Percentiles rank a stretch among this genome's conserved stretches.
phyloP scores from a whole-genome alignment of 768 basidiomycete species.

The Cyclocybe aegerita region DNA sequence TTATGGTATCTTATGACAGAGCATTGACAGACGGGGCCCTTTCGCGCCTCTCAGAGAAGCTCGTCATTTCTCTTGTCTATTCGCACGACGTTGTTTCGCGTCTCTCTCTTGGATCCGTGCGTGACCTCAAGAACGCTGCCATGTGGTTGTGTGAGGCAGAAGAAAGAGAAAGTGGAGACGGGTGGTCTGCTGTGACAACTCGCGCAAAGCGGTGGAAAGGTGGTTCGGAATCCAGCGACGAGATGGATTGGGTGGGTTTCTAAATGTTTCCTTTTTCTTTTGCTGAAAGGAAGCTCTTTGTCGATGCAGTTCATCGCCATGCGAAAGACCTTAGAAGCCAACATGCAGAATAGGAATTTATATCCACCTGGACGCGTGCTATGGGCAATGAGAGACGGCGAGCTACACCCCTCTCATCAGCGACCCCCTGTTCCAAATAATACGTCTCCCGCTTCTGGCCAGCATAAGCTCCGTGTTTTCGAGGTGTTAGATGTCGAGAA shows the following conservation, averaged over 20 bases:
- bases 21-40: conserved; percentile 63
- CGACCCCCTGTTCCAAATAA: conserved; percentile 18
- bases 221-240: conserved; percentile 50
- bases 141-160: conserved; percentile 81
- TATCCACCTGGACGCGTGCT: conserved; percentile 78
- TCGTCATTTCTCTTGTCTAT: conserved; percentile 79
- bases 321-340: conserved; percentile 83
- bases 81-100: conserved; percentile 82
- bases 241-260: conserved; percentile 51
- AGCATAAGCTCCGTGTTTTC: conserved; percentile 67
- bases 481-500: conserved; percentile 76
- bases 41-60: conserved; percentile 53
- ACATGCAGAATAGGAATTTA: conserved; percentile 72
- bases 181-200: conserved; percentile 46
- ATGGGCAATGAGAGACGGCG: conserved; percentile 76
- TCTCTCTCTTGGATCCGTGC: conserved; percentile 73
- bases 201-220: conserved; percentile 62
- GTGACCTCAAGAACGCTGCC: conserved; percentile 72
- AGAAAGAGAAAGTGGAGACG: conserved; percentile 44
- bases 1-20: conserved; percentile 29
- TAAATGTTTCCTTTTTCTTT: neutral
- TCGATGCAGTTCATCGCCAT: conserved; percentile 65
- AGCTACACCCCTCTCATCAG: conserved; percentile 61
- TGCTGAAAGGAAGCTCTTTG: neutral
- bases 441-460: conserved; percentile 6